These are phyloP conservation scores for Raphanus hybrid DNA, from an alignment of 441 rosid genomes.

Conservation along the genomic window DNA sequence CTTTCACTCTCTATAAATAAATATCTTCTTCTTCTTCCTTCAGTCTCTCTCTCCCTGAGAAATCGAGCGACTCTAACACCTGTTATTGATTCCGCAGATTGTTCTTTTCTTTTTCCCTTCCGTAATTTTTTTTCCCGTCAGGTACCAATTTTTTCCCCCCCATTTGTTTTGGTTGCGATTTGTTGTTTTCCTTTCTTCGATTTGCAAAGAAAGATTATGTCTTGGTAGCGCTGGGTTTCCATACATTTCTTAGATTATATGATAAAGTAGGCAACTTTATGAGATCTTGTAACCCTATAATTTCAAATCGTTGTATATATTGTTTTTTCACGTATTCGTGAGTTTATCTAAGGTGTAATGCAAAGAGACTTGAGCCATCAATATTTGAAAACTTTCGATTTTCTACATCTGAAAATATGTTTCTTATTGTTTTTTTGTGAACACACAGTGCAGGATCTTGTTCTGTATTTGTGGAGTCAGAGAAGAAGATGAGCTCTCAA, in stretches of 20 bases:
- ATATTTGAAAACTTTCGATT: neutral
- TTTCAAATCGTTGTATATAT: too few relatives aligned
- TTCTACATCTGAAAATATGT: neutral
- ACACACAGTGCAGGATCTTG: conserved; percentile 17
- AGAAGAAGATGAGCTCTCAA: conserved; percentile 63
- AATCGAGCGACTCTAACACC: conserved; percentile 8
- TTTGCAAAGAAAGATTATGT: neutral
- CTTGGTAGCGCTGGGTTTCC: neutral
- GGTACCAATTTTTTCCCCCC: conserved; percentile 17
- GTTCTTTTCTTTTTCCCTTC: conserved; percentile 5
- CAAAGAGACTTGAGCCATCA: neutral
- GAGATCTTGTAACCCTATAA: neutral
- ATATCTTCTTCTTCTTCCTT: conserved; percentile 28
- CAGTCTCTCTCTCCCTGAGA: conserved; percentile 15
- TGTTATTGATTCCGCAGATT: conserved; percentile 25
- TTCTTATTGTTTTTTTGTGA: neutral
- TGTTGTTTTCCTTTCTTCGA: neutral
- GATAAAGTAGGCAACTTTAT: conserved; percentile 10
- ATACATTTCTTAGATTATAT: conserved; percentile 15
- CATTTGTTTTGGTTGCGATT: conserved; percentile 9
- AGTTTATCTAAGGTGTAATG: conserved; percentile 5
- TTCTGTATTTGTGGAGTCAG: conserved; percentile 34
- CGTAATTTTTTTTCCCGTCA: neutral
- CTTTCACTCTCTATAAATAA: conserved; percentile 24
- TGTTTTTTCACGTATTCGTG: too few relatives aligned